phyloP scores from a whole-genome alignment of 495 filamentous ascomycete species.

The Neurospora africana region DNA sequence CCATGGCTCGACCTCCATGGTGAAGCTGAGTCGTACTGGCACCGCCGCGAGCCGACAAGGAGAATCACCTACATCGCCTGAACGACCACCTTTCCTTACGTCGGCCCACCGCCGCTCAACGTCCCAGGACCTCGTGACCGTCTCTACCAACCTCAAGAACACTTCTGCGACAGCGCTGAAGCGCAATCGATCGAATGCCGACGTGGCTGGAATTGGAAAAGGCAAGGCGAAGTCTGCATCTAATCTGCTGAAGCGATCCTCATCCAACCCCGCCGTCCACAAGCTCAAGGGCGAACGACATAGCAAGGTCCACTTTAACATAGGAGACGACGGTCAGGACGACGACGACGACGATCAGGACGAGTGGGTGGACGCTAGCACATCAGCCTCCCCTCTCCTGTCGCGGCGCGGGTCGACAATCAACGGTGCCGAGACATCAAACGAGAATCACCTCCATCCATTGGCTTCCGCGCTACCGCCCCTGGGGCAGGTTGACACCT shows the following conservation, averaged over 20 bases:
- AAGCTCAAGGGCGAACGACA: slow-evolving; percentile 22
- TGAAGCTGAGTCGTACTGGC: slow-evolving; percentile 29
- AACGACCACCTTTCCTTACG: neutral
- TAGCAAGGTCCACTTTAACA: slow-evolving; percentile 40
- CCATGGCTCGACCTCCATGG: slow-evolving; percentile 24
- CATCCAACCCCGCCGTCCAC: slow-evolving; percentile 30
- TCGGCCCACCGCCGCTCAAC: slow-evolving; percentile 29
- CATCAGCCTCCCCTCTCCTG: slow-evolving; percentile 42
- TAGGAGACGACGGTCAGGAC: slow-evolving; percentile 35
- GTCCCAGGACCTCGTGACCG: slow-evolving; percentile 19
- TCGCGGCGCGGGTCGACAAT: slow-evolving; percentile 38
- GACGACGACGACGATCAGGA: slow-evolving; percentile 29
- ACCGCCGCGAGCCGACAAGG: slow-evolving; percentile 4
- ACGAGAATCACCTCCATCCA: neutral
- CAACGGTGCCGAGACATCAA: slow-evolving; percentile 24
- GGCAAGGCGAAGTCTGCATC: slow-evolving; percentile 37
- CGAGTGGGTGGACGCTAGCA: slow-evolving; percentile 48
- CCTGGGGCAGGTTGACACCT: slow-evolving; percentile 10
- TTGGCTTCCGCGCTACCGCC: slow-evolving; percentile 1
- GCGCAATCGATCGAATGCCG: slow-evolving; percentile 39
- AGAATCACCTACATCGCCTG: slow-evolving; percentile 7
- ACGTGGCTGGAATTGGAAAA: slow-evolving; percentile 14
- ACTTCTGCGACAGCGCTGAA: slow-evolving; percentile 33
- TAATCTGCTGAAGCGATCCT: slow-evolving; percentile 33
- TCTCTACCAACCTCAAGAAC: slow-evolving; percentile 34